phyloP scores from a whole-genome alignment of 1,284 basidiomycete genomes.

The Exobasidium rhododendri region DNA sequence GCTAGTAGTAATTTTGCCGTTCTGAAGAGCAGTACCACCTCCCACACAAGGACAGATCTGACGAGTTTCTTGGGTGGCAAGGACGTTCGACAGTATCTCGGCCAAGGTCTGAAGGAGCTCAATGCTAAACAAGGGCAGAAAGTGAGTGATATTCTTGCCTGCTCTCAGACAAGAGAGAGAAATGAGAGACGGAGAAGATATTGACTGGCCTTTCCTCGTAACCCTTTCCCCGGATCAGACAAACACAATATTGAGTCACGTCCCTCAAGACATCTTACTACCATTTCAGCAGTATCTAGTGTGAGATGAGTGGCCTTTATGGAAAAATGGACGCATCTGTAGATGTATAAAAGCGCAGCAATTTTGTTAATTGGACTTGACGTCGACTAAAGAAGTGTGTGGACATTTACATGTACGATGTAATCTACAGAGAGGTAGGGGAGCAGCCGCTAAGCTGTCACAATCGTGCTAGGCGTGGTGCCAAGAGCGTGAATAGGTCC shows the following conservation, averaged over 20 bases:
- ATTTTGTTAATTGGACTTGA: no score
- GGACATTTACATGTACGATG: neutral
- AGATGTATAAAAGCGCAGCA: no score
- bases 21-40: neutral
- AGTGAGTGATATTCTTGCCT: no score
- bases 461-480: neutral
- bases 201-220: no score
- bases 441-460: no score
- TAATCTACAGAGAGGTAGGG: neutral
- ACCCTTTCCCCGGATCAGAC: no score
- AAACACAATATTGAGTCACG: neutral
- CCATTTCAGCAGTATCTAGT: neutral
- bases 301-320: neutral
- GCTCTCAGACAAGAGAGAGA: no score
- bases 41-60: neutral
- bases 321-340: no score
- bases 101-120: neutral
- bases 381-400: no score
- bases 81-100: constrained; percentile 4
- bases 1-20: neutral
- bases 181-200: no score
- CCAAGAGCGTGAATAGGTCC: constrained; percentile 2
- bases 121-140: neutral
- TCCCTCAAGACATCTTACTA: neutral
- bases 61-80: neutral